These are phyloP conservation scores for Microsporum canis DNA, from an alignment of 2,329 filamentous ascomycete genomes.

Conservation along the genomic window DNA sequence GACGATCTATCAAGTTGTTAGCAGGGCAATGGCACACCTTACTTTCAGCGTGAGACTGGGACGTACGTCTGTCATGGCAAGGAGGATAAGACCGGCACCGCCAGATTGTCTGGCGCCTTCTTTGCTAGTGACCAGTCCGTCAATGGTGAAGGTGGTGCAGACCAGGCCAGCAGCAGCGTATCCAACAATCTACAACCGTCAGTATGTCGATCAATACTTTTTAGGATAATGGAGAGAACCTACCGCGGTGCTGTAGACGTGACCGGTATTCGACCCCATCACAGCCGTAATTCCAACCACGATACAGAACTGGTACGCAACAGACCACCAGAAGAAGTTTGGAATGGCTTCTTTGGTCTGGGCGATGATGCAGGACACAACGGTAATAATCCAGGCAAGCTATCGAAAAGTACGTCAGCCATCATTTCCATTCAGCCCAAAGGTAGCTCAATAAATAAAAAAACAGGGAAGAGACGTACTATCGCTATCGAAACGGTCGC, in stretches of 20 bases:
- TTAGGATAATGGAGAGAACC: constrained; percentile 18
- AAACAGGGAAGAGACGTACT: constrained; percentile 45
- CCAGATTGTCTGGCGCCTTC: constrained; percentile 65
- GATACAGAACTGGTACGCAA: constrained; percentile 73
- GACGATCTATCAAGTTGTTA: constrained; percentile 55
- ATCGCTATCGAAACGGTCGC: constrained; percentile 85
- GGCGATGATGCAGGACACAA: constrained; percentile 73
- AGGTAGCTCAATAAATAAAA: background rate
- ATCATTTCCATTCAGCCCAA: background rate
- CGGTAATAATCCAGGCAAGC: constrained; percentile 92
- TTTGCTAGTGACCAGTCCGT: constrained; percentile 69
- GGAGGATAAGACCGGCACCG: constrained; percentile 82
- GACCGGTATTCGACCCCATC: constrained; percentile 69
- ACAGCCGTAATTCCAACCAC: constrained; percentile 72
- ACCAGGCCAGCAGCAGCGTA: constrained; percentile 76
- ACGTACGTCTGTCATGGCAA: constrained; percentile 84
- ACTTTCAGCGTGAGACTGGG: background rate
- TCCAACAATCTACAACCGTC: constrained; percentile 54
- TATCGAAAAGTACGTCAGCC: constrained; percentile 30
- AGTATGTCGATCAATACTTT: constrained; percentile 16
- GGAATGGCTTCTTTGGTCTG: constrained; percentile 52
- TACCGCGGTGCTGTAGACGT: constrained; percentile 83
- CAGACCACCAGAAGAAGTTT: constrained; percentile 84
- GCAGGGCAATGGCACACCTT: background rate
- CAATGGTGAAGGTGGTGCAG: constrained; percentile 74